A percentile compares a stretch with the other conserved stretches of the same genome.
These are phyloP conservation scores for Phtheirospermum japonicum DNA, from an alignment of 257 asterid species.

Conservation along the genomic window DNA sequence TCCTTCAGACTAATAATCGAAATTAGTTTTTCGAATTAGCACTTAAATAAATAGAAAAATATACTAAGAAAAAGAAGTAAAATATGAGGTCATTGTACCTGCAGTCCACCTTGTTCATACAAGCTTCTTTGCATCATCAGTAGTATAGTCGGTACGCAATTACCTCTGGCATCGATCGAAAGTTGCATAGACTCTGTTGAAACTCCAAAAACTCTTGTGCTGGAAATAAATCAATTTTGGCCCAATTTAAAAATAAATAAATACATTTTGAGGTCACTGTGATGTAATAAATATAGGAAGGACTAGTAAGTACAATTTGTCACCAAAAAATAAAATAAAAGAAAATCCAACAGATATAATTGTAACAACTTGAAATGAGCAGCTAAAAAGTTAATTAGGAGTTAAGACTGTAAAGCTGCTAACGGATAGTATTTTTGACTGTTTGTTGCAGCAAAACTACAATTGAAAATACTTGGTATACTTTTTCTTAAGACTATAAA, in stretches of 20 bases:
- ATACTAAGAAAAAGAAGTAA: no score
- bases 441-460: no score
- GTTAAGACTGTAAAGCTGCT: no score
- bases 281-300: no score
- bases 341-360: neutral
- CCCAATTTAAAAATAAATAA: neutral
- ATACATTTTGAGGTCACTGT: no score
- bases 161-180: constrained; percentile 78
- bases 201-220: constrained; percentile 89
- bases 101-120: constrained; percentile 73
- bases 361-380: no score
- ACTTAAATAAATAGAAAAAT: neutral
- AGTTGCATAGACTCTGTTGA: constrained; percentile 96
- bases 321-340: no score
- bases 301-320: no score
- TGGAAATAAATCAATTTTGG: constrained; percentile 10
- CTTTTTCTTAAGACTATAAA: no score
- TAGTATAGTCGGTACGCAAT: constrained; percentile 79
- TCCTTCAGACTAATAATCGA: constrained; percentile 56
- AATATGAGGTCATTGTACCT: constrained; percentile 47
- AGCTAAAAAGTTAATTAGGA: no score
- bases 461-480: no score
- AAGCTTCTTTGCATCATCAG: constrained; percentile 87
- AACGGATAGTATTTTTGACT: no score
- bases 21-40: neutral